Conservation (phyloP, 1,139 yeast genomes). For the Geotrichum klebahnii region DNA sequence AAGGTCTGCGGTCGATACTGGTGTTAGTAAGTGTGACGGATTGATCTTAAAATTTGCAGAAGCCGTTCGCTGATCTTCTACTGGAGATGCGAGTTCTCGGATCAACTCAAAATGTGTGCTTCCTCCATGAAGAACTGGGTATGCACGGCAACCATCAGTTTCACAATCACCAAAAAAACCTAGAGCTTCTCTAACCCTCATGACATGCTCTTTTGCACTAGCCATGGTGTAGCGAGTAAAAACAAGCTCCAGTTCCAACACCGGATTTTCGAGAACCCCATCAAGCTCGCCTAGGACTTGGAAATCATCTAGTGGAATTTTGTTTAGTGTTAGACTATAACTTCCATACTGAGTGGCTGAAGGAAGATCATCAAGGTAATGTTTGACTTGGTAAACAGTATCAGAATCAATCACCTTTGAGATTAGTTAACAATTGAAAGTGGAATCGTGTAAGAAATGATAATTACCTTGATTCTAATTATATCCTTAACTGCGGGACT, state of each 20-base stretch:
- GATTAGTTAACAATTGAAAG: not conserved
- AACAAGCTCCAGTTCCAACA: not conserved
- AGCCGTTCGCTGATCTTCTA: constrained; percentile 22
- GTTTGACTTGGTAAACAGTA: constrained; percentile 54
- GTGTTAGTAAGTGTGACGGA: constrained; percentile 11
- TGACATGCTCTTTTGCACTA: constrained; percentile 4
- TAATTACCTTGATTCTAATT: constrained; percentile 9
- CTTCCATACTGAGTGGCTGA: not conserved
- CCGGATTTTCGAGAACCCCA: constrained; percentile 23
- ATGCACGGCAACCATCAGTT: constrained; percentile 35
- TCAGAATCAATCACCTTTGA: constrained; percentile 37
- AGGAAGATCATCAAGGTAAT: constrained; percentile 45
- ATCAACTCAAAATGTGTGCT: constrained; percentile 40
- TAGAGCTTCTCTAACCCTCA: constrained; percentile 46
- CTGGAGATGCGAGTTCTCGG: constrained; percentile 29
- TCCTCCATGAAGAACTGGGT: constrained; percentile 40
- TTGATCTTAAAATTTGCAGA: constrained; percentile 9
- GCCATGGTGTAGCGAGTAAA: not conserved
- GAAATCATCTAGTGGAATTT: constrained; percentile 39
- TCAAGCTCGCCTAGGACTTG: constrained; percentile 34
- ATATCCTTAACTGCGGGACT: not conserved
- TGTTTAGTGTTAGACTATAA: constrained; percentile 53
- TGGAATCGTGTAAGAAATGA: too few species aligned
- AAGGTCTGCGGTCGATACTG: constrained; percentile 11
- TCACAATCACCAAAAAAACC: constrained; percentile 40